These are phyloP conservation scores for Paracoccidioides lutzii DNA, from an alignment of 2,329 filamentous ascomycete genomes.

Conservation along the genomic window DNA sequence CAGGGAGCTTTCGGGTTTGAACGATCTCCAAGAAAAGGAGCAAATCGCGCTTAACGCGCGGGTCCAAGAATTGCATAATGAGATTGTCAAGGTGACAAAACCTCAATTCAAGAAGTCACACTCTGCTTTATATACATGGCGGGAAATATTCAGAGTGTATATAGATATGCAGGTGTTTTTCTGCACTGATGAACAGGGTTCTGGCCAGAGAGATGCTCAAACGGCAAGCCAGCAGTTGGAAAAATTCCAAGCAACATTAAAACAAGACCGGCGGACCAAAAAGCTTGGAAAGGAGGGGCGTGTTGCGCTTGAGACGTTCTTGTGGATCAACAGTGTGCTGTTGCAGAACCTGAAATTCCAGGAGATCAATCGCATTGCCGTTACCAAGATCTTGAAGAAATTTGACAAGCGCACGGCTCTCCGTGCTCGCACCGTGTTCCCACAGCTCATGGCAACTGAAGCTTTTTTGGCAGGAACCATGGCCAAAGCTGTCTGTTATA, in stretches of 20 bases:
- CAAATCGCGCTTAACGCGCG: conserved; percentile 49
- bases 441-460: conserved; percentile 44
- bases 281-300: conserved; percentile 48
- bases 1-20: conserved; percentile 56
- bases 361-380: conserved; percentile 66
- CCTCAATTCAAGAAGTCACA: conserved; percentile 50
- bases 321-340: conserved; percentile 60
- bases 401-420: conserved; percentile 78
- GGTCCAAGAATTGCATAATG: conserved; percentile 51
- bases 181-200: conserved; percentile 58
- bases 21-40: conserved; percentile 54
- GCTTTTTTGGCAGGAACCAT: conserved; percentile 53
- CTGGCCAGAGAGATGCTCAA: conserved; percentile 52
- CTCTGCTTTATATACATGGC: conserved; percentile 60
- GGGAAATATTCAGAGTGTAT: conserved; percentile 70
- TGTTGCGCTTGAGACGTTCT: conserved; percentile 53
- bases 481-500: conserved; percentile 61
- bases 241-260: conserved; percentile 58
- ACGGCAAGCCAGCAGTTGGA: conserved; percentile 55
- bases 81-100: conserved; percentile 48
- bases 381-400: conserved; percentile 78
- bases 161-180: conserved; percentile 72
- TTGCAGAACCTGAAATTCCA: conserved; percentile 72
- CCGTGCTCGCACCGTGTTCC: conserved; percentile 52
- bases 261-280: conserved; percentile 35